Evolutionary conservation across 345 rosid genomes (phyloP), one percentile per base, ranked within the genome.

Genomic region (Fremontodendron californicum): DNA sequence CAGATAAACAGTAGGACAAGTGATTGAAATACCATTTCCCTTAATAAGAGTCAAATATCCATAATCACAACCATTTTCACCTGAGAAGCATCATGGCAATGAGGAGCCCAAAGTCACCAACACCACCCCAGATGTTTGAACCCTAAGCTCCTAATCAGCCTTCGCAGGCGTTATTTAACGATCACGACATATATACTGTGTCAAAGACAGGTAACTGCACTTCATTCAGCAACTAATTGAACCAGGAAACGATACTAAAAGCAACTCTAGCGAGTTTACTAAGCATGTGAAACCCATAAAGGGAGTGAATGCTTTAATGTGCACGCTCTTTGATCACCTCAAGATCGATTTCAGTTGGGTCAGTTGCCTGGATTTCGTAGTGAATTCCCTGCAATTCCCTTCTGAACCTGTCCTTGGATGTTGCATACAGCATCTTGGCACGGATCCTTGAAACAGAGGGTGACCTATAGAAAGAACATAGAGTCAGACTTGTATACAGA

Each of bases 301-400:
- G n/a, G n/a, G n/a, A n/a, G n/a, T n/a, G n/a, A n/a, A n/a, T n/a
- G n/a, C n/a, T n/a, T n/a, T n/a, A n/a, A n/a, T n/a, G n/a, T n/a
- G n/a, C n/a, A n/a, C n/a, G n/a, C n/a, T n/a, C n/a, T n/a, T n/a
- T n/a, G n/a, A n/a, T n/a, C n/a, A n/a, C n/a, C n/a, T n/a, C n/a
- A n/a, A 89, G 89, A 75, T 90, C 91, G 88, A 91, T 90, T 75
- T 91, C 96, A 0, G 93, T 88, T 64, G 91, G 89, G 82, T 91
- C 96, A 75, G 93, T 90, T 8, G 93, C 96, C 86, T 91, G 96
- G 81, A 91, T 87, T 83, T 91, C 92, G 39, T 88, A 90, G 74
- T 91, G 96, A 75, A 91, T 75, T 40, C 96, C 96, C 49, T 91
- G 85, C 19, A 91, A 89, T 83, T 91, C 96, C 78, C 89, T 80